These are phyloP conservation scores for Roridomyces roridus DNA, from an alignment of 768 basidiomycete genomes.

Conservation along the genomic window DNA sequence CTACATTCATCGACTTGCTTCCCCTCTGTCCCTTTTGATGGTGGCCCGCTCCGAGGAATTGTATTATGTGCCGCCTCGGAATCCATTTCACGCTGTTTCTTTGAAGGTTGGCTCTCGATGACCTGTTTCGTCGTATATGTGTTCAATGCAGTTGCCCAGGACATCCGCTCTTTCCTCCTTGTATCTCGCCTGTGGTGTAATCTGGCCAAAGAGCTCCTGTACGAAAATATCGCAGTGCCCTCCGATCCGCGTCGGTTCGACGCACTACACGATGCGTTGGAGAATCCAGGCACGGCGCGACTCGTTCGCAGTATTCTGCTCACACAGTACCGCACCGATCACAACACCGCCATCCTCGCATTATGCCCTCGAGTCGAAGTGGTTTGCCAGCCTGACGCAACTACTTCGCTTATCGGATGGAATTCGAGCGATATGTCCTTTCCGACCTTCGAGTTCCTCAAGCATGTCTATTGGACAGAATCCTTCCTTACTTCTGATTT, in stretches of 20 bases:
- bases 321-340: not conserved
- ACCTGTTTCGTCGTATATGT: not conserved
- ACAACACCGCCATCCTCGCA: conserved; percentile 7
- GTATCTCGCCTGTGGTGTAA: conserved; percentile 15
- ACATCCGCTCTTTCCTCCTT: not conserved
- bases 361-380: not conserved
- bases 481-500: not conserved
- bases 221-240: conserved; percentile 10
- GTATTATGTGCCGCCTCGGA: not conserved
- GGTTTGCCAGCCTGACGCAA: conserved; percentile 4
- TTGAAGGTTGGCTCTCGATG: not conserved
- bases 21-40: not conserved
- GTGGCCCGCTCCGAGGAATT: not conserved
- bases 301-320: conserved; percentile 14
- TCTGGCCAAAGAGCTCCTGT: conserved; percentile 10
- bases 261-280: not conserved
- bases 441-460: not conserved
- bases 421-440: not conserved
- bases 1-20: conserved; percentile 12
- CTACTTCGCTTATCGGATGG: not conserved
- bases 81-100: conserved; percentile 7
- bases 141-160: not conserved
- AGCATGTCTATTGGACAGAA: conserved; percentile 17
- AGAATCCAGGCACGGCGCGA: not conserved
- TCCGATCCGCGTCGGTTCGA: not conserved